Percentiles rank a stretch among this genome's conserved stretches.
phyloP scores from a whole-genome alignment of 176 grass and related monocot species.

The Microstegium vimineum region DNA sequence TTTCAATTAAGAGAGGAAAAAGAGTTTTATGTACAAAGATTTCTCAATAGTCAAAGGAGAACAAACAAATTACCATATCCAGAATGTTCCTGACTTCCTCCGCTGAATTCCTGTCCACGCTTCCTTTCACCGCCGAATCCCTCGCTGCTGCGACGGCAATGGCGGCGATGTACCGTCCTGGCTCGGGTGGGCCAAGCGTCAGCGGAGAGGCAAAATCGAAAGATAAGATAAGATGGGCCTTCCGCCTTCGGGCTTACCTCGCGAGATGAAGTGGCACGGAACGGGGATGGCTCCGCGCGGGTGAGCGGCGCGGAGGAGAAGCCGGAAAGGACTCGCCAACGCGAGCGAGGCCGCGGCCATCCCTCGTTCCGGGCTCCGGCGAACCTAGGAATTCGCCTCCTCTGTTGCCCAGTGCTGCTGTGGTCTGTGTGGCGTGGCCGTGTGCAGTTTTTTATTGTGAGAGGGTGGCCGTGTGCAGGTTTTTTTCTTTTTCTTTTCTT shows the following conservation, averaged over 20 bases:
- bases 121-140: slow-evolving; percentile 38
- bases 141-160: slow-evolving; percentile 21
- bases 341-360: slow-evolving; percentile 35
- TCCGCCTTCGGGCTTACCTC: slow-evolving; percentile 24
- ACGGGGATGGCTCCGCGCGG: background rate
- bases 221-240: background rate
- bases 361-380: background rate
- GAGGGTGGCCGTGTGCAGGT: too few relatives aligned
- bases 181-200: background rate
- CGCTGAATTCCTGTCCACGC: slow-evolving; percentile 44
- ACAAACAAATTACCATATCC: slow-evolving; percentile 53
- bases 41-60: background rate
- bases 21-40: too few relatives aligned
- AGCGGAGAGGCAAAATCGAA: background rate
- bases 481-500: too few relatives aligned
- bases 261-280: slow-evolving; percentile 19
- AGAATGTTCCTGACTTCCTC: slow-evolving; percentile 79
- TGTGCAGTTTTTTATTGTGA: too few relatives aligned
- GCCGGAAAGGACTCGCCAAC: slow-evolving; percentile 46
- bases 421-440: background rate
- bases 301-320: slow-evolving; percentile 5
- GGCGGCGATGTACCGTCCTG: slow-evolving; percentile 43
- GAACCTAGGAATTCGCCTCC: slow-evolving; percentile 15
- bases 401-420: background rate
- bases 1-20: too few relatives aligned